Conservation (phyloP, 768 basidiomycete genomes). For the Mycena vitilis region DNA sequence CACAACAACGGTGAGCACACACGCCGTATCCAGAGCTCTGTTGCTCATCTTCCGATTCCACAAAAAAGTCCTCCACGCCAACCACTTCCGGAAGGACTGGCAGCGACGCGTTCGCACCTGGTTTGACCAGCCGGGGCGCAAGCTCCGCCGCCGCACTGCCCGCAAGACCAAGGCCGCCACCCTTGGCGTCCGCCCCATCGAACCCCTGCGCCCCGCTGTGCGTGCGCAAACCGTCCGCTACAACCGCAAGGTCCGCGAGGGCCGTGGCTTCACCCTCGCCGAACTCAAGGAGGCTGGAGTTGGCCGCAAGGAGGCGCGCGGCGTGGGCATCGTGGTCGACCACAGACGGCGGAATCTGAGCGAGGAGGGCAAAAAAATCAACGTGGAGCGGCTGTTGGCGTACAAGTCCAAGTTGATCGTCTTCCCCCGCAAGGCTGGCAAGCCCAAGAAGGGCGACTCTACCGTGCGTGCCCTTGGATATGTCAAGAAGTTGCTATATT, state of each 20-base stretch:
- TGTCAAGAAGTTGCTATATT: slow-evolving; percentile 11
- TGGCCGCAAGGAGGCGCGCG: slow-evolving; percentile 91
- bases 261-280: slow-evolving; percentile 93
- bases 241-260: slow-evolving; percentile 97
- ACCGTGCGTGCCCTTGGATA: slow-evolving; percentile 65
- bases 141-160: slow-evolving; percentile 93
- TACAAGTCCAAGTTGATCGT: slow-evolving; percentile 95
- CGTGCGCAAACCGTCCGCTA: slow-evolving; percentile 96
- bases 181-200: slow-evolving; percentile 92
- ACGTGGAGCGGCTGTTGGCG: slow-evolving; percentile 92
- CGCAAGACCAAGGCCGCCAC: slow-evolving; percentile 91
- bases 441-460: slow-evolving; percentile 96
- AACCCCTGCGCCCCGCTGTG: slow-evolving; percentile 95
- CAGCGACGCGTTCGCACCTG: slow-evolving; percentile 95
- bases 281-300: slow-evolving; percentile 98
- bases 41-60: background rate
- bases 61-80: slow-evolving; percentile 81
- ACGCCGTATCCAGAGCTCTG: slow-evolving; percentile 5
- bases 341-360: slow-evolving; percentile 96
- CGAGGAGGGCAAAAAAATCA: slow-evolving; percentile 96
- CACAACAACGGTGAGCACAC: slow-evolving; percentile 78
- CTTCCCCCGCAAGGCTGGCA: slow-evolving; percentile 95
- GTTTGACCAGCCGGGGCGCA: slow-evolving; percentile 99
- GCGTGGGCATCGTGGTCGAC: slow-evolving; percentile 95
- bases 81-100: slow-evolving; percentile 99